Evolutionary conservation across 768 basidiomycete genomes (phyloP).

Genomic region (Dioszegia hungarica): DNA sequence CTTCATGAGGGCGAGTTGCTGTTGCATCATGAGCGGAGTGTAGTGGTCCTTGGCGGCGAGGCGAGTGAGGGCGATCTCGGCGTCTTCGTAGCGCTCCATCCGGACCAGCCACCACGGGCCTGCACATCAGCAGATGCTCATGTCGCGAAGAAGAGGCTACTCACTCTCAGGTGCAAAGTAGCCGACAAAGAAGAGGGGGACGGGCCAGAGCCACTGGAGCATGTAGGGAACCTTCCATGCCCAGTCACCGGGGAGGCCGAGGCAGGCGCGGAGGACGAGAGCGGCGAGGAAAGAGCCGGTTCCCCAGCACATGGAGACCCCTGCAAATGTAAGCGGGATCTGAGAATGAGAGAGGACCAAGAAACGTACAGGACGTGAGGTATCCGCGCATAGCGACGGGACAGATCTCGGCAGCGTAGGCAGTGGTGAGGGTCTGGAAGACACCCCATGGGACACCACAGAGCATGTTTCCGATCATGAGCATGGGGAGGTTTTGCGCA

Average conservation of each 20-base stretch:
- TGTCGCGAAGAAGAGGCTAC: background rate
- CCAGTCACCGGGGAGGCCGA: constrained; percentile 20
- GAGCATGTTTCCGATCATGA: constrained; percentile 20
- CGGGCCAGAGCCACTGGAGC: constrained; percentile 32
- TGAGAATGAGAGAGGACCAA: too few species aligned
- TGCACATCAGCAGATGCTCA: background rate
- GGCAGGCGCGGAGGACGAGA: constrained; percentile 25
- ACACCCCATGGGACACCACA: constrained; percentile 47
- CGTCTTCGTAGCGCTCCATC: constrained; percentile 32
- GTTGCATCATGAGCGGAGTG: constrained; percentile 26
- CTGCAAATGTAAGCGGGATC: too few species aligned
- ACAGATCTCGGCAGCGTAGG: constrained; percentile 41
- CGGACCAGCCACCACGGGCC: constrained; percentile 39
- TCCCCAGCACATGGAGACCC: constrained; percentile 46
- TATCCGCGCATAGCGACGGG: constrained; percentile 37
- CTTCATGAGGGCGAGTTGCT: constrained; percentile 44
- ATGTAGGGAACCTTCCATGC: constrained; percentile 10
- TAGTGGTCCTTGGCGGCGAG: constrained; percentile 23
- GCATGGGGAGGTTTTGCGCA: constrained; percentile 12
- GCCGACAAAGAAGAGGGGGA: constrained; percentile 23
- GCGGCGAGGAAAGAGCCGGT: constrained; percentile 24
- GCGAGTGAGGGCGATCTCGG: constrained; percentile 12
- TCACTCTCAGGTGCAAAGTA: constrained; percentile 25
- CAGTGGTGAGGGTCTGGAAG: constrained; percentile 26
- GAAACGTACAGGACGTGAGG: constrained; percentile 37